Conservation (phyloP, 2,329 filamentous ascomycete species). For the Setomelanomma holmii region DNA sequence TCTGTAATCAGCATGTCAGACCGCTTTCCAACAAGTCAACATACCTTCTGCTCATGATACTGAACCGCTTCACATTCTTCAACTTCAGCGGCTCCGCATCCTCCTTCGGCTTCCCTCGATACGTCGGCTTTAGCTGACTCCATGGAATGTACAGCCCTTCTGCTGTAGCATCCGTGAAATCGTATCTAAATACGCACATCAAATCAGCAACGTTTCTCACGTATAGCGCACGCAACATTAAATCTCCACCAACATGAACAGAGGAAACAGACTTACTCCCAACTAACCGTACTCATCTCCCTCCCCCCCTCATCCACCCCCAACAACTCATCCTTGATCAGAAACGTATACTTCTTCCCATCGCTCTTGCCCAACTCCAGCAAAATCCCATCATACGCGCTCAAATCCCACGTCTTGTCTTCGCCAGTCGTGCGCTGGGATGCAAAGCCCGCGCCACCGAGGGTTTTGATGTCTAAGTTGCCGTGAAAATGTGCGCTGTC, state of each 20-base stretch:
- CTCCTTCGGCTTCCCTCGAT: conserved; percentile 70
- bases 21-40: not conserved
- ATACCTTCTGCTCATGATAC: conserved; percentile 83
- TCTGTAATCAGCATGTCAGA: conserved; percentile 23
- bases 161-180: conserved; percentile 25
- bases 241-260: conserved; percentile 55
- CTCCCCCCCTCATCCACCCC: conserved; percentile 66
- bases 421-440: conserved; percentile 72
- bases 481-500: conserved; percentile 69
- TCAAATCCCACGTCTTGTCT: conserved; percentile 68
- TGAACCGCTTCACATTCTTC: conserved; percentile 68
- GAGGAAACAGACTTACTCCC: conserved; percentile 67
- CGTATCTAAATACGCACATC: conserved; percentile 7
- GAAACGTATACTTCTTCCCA: conserved; percentile 74
- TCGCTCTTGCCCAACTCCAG: conserved; percentile 63
- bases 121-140: conserved; percentile 72
- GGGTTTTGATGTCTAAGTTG: conserved; percentile 72
- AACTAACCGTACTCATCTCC: conserved; percentile 75
- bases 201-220: not conserved
- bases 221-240: too few species aligned
- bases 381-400: conserved; percentile 66
- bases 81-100: conserved; percentile 67
- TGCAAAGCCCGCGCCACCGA: conserved; percentile 83
- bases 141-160: conserved; percentile 65
- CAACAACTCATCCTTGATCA: conserved; percentile 73